Base-by-base conservation (phyloP, 1,284 basidiomycete species). In the Sparassis latifolia region DNA sequence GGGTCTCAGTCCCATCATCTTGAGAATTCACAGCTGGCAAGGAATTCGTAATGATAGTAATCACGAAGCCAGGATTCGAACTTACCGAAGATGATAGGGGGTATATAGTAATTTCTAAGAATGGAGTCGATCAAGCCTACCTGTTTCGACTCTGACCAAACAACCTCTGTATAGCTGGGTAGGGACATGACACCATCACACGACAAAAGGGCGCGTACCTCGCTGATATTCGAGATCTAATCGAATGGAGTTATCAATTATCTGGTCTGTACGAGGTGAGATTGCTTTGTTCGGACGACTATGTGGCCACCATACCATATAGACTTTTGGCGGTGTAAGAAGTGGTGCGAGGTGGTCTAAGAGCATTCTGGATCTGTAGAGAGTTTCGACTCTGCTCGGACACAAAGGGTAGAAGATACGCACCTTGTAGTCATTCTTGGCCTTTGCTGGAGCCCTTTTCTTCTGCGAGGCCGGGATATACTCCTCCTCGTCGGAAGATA, bases 51-150 rank as follows among this genome's bases (percentile, higher is more conserved):
- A 32, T 32, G 30, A 41, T 33, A 10, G 39, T 33, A 33, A 28
- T 10, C 33, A 42, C 12, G 48, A 5, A 38, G 30, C 40, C 32
- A 20, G 27, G 39, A 12, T 38, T 37, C 32, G 32, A 10, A 31
- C 74, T 4, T 56, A 85, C 82, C 74, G 50, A 89, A 87, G 33
- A 88, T 88, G 12, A 89, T 69, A 1, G 86, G 85, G 12, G 70
- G 73, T 10, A 74, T 67, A 43, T 73, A 74, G 53, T 67, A 74
- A 51, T 76, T 74, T 32, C 69, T 62, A 28, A 74, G 59, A 2
- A 76, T 45, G 1, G 73, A 75, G 50, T 74, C 73, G 32, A 76
- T 69, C 5, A 76, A 63, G 7, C 63, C 62, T 20, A 61, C 55
- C 48, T 71, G 69, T 49, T 69, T 69, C 2, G 49, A 46, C 47